Evolutionary conservation across 805 yeast species (phyloP).

Genomic region (Cyberlindnera euphorbiae): DNA sequence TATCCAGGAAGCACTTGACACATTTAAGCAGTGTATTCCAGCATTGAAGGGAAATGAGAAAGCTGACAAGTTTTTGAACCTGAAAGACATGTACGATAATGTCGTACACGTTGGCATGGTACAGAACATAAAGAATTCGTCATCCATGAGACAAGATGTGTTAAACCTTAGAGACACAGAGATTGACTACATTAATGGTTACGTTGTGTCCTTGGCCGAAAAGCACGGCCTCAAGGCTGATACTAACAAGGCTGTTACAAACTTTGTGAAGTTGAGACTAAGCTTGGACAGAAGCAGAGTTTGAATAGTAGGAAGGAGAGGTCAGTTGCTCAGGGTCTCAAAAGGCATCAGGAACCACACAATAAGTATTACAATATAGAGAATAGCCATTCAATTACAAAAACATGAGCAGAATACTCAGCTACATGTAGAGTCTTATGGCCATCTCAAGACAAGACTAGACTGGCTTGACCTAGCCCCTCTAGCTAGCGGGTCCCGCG

Average conservation of each 20-base stretch:
- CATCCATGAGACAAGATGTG: constrained; percentile 53
- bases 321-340: too few species aligned
- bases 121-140: constrained; percentile 49
- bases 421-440: too few species aligned
- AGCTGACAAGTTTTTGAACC: constrained; percentile 21
- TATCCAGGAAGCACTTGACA: constrained; percentile 30
- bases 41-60: constrained; percentile 23
- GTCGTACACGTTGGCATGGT: constrained; percentile 39
- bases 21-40: constrained; percentile 30
- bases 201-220: constrained; percentile 52
- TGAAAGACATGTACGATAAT: constrained; percentile 29
- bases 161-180: constrained; percentile 57
- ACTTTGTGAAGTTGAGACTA: constrained; percentile 32
- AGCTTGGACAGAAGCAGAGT: constrained; percentile 17
- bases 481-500: too few species aligned
- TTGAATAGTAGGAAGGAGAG: too few species aligned
- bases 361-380: too few species aligned
- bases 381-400: too few species aligned
- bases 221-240: constrained; percentile 32
- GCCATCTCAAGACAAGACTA: too few species aligned
- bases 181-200: constrained; percentile 81
- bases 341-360: too few species aligned
- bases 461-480: too few species aligned
- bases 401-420: too few species aligned
- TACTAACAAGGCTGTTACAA: constrained; percentile 30